Percentiles rank a stretch among this genome's conserved stretches.
Evolutionary conservation across 1,139 yeast genomes (phyloP).

Genomic region (Casaregolazyma suthepensis): DNA sequence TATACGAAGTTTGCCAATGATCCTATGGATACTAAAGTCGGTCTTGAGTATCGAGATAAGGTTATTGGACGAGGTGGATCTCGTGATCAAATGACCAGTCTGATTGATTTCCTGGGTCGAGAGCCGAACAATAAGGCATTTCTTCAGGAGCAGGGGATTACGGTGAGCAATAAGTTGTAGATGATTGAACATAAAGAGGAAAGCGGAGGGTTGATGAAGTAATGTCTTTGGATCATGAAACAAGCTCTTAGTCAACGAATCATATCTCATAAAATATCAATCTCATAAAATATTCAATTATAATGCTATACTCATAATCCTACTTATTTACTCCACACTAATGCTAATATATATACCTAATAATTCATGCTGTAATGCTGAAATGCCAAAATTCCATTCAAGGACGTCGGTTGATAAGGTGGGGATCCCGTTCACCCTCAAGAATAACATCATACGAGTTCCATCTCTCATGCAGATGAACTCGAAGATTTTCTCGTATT

Average conservation of each 20-base stretch:
- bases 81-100: slow-evolving; percentile 57
- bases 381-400: not conserved
- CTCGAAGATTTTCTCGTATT: not conserved
- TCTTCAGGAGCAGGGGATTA: slow-evolving; percentile 48
- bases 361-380: too few species aligned
- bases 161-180: not conserved
- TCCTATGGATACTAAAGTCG: slow-evolving; percentile 59
- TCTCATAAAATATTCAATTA: not conserved
- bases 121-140: slow-evolving; percentile 69
- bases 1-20: slow-evolving; percentile 61
- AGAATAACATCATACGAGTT: not conserved
- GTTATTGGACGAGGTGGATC: slow-evolving; percentile 71
- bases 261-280: not conserved
- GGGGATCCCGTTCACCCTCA: not conserved
- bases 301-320: not conserved
- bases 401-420: not conserved
- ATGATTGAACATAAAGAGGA: too few species aligned
- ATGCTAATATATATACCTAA: too few species aligned
- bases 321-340: not conserved
- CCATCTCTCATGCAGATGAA: not conserved
- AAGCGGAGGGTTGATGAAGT: too few species aligned
- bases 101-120: slow-evolving; percentile 66
- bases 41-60: slow-evolving; percentile 62
- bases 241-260: too few species aligned
- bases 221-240: too few species aligned